phyloP scores from a whole-genome alignment of 2,329 filamentous ascomycete genomes.

The Davidsoniella neocaledoniae region DNA sequence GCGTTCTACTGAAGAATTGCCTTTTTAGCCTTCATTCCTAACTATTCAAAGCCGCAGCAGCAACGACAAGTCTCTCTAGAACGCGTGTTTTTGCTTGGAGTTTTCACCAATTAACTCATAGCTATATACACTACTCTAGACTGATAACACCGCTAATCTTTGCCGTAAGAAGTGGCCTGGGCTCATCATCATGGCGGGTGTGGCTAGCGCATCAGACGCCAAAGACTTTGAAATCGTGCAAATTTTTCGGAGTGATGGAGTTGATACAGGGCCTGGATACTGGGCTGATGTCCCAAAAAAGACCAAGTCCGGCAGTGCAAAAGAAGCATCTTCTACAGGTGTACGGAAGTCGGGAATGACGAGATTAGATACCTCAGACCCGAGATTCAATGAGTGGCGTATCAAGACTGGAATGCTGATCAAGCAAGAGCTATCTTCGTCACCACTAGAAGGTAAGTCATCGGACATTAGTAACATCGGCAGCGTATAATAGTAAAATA shows the following conservation, averaged over 20 bases:
- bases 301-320: slow-evolving; percentile 7
- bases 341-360: slow-evolving; percentile 25
- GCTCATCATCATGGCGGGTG: not conserved
- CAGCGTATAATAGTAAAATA: not conserved
- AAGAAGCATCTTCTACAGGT: slow-evolving; percentile 15
- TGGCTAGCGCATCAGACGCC: slow-evolving; percentile 1
- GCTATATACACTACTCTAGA: too few species aligned
- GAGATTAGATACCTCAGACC: slow-evolving; percentile 26
- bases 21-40: not conserved
- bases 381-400: slow-evolving; percentile 28
- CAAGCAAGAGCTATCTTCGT: slow-evolving; percentile 28
- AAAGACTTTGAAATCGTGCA: slow-evolving; percentile 24
- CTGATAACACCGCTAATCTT: too few species aligned
- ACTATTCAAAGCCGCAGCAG: not conserved
- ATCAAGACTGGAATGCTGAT: slow-evolving; percentile 29
- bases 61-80: not conserved
- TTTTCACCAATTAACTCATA: not conserved
- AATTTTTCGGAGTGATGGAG: slow-evolving; percentile 29
- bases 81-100: not conserved
- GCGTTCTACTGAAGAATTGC: too few species aligned
- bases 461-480: not conserved
- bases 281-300: slow-evolving; percentile 21
- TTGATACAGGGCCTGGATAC: slow-evolving; percentile 28
- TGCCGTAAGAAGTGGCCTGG: not conserved
- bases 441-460: slow-evolving; percentile 22